These are phyloP conservation scores for Chaetomium tenue DNA, from an alignment of 495 filamentous ascomycete species.

Conservation along the genomic window DNA sequence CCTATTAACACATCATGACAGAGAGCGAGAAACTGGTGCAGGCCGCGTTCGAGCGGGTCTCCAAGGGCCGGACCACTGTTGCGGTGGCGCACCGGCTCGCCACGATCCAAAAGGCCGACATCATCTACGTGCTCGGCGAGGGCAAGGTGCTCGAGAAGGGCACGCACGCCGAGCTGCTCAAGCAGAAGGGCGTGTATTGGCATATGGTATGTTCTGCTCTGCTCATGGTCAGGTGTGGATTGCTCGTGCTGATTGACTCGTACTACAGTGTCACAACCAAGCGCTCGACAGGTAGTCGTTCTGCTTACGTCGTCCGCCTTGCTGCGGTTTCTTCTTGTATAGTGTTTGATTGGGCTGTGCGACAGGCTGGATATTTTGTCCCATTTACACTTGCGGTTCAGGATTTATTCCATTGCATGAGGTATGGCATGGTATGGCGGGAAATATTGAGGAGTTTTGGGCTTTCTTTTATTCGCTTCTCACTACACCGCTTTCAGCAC, in stretches of 20 bases:
- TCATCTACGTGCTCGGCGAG: constrained; percentile 54
- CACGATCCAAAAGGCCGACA: constrained; percentile 55
- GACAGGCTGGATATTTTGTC: not conserved
- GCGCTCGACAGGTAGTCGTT: constrained; percentile 38
- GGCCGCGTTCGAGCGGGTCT: constrained; percentile 61
- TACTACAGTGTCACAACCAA: constrained; percentile 41
- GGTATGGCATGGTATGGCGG: not conserved
- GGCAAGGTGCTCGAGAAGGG: constrained; percentile 54
- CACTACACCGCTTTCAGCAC: not conserved
- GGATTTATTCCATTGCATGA: not conserved
- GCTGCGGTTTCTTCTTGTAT: not conserved
- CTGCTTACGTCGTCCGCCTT: not conserved
- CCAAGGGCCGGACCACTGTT: constrained; percentile 62
- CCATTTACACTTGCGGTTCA: not conserved
- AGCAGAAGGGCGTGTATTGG: constrained; percentile 49
- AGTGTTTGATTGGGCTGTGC: not conserved
- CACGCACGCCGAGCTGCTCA: constrained; percentile 51
- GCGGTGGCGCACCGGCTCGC: constrained; percentile 65
- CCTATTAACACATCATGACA: constrained; percentile 2
- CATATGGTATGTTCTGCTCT: constrained; percentile 37
- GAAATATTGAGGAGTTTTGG: not conserved
- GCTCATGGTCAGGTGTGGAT: not conserved
- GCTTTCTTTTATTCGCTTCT: not conserved
- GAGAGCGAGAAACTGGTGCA: constrained; percentile 71
- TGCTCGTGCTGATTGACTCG: constrained; percentile 6